Percentiles rank a stretch among this genome's conserved stretches.
Evolutionary conservation across 129 eudicot genomes (phyloP).

Genomic region (Solidago caesia): DNA sequence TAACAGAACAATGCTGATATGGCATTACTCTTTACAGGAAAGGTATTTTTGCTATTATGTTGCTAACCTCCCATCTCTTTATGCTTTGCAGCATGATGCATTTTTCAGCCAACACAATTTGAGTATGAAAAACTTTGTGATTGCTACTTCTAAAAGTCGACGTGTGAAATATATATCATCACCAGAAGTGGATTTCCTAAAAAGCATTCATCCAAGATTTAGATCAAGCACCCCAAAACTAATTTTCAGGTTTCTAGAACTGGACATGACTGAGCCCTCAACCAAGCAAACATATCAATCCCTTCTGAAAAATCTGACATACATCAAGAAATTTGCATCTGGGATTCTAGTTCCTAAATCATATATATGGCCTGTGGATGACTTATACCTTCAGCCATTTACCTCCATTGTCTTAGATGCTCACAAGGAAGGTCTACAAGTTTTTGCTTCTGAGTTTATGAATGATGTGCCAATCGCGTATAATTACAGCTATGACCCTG

Average conservation of each 20-base stretch:
- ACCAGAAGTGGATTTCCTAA: constrained; percentile 79
- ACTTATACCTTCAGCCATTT: neutral
- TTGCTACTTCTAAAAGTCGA: constrained; percentile 48
- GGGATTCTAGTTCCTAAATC: constrained; percentile 91
- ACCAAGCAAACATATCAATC: constrained; percentile 84
- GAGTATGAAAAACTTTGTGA: constrained; percentile 69
- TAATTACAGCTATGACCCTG: neutral
- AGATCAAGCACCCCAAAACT: constrained; percentile 55
- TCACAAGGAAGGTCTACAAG: neutral
- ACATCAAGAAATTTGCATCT: constrained; percentile 81
- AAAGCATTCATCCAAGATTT: constrained; percentile 52
- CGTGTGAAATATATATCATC: constrained; percentile 72
- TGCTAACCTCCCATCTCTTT: constrained; percentile 14
- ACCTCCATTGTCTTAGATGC: neutral
- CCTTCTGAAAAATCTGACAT: constrained; percentile 61
- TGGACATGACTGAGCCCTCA: constrained; percentile 58
- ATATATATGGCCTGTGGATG: constrained; percentile 21
- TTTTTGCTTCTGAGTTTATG: neutral
- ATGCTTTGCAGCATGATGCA: constrained; percentile 68
- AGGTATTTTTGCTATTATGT: neutral
- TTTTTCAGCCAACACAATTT: constrained; percentile 79
- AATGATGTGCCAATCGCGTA: neutral
- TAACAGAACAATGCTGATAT: neutral
- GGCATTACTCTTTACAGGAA: neutral
- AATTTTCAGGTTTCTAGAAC: constrained; percentile 70